Base-by-base conservation (phyloP, 208 protist species). In the Wallacemonas collosoma region DNA sequence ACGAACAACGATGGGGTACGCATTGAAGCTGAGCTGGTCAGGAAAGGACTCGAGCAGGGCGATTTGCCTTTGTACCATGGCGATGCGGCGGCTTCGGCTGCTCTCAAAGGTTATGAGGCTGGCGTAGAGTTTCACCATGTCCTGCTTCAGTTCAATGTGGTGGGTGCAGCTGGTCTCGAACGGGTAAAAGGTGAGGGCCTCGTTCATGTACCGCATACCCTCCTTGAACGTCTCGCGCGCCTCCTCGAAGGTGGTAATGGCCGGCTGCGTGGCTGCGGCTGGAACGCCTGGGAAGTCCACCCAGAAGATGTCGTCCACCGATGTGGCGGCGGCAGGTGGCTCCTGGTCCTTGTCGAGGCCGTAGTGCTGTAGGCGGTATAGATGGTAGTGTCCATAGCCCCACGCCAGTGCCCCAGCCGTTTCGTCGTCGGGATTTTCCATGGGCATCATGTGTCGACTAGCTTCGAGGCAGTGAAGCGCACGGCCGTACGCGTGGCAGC, bases 81-180 rank as follows among this genome's bases (percentile, higher is more conserved):
- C 87, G 60, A 93, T 87, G 47, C 82, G 65, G 9, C 93, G 81
- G 44, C 71, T 66, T 17, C 79, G 76, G 71, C 83, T 83, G 14
- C 73, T 41, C 76, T 96, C 91, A 71, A 93, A 96, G 39, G 75
- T 58, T 69, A 77, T 73, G 39, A 96, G 83, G 9, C 73, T 75
- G 2, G 63, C 80, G 68, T 94, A 89, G 26, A 95, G 81, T 57
- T 83, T 79, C 6, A 76, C 71, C 45, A 91, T 91, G 73, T 95
- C 82, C 51, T 90, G 83, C 35, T 75, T 56, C 40, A 97, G 79
- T 40, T 87, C 77, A 60, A 97, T 95, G 77, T 97, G 87, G 39
- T 93, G 76, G 15, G 89, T 97, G 78, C 93, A 95, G 64, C 61
- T 74, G 15, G 77, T 80, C 73, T 97, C 91, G 36, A 97, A 95